Base-by-base conservation (phyloP, 805 yeast species). In the Cyberlindnera japonica region DNA sequence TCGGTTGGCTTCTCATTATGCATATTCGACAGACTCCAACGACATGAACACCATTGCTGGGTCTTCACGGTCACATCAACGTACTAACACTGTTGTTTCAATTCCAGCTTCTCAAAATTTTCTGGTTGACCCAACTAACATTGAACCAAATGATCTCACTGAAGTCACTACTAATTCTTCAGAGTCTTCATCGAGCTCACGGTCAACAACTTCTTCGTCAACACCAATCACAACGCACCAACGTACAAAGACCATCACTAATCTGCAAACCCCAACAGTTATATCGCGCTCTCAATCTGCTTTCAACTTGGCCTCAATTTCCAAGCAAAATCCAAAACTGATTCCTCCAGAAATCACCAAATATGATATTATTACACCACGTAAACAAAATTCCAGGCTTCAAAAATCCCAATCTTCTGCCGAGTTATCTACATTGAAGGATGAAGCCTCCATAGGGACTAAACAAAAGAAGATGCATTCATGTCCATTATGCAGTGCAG, bases 401-500 rank as follows among this genome's bases (percentile, higher is more conserved):
- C 32, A 32, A 21, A 48, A 51, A 24, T 49, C 58, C 2, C 47
- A 47, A 19, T 48, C 57, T 2, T 33, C 55, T 2, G 48, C 51
- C 4, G 43, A 46, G n/a, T 26, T 54, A 12, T n/a, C n/a, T n/a
- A 38, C 45, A 46, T 26, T 48, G 29, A 24, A 22, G 12, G 25
- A 22, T 22, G 25, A 8, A 9, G 33, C 21, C 22, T 29, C 33
- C 14, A 11, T 18, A 21, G n/a, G 16, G 14, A 5, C n/a, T 8
- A 73, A 55, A 25, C 49, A 49, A 36, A 79, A 77, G 53, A 81
- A 80, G 58, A 69, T 70, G 37, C 85, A 81, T 58, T 71, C 70
- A 48, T 81, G 88, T 61, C 85, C 85, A 1, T 57, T 80, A 32
- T 80, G 86, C 54, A 75, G 71, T 36, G 71, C 79, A 27, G 60